phyloP scores from a whole-genome alignment of 2,329 filamentous ascomycete species.

The Aspergillus phoenicis region DNA sequence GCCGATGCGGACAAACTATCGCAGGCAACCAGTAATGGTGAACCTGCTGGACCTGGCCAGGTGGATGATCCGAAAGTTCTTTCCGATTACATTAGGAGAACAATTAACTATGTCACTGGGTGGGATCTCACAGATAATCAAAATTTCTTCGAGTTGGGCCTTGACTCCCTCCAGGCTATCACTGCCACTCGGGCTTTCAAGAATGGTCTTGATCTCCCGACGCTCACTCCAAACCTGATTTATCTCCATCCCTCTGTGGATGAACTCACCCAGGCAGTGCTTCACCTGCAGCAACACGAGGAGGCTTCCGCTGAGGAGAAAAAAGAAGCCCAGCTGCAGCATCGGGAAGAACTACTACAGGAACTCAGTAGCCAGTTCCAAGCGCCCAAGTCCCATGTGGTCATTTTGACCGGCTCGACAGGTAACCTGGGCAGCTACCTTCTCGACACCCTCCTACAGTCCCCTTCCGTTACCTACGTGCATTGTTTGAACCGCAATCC shows the following conservation, averaged over 20 bases:
- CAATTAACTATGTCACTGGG: slow-evolving; percentile 13
- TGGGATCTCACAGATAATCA: slow-evolving; percentile 15
- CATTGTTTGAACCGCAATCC: slow-evolving; percentile 30
- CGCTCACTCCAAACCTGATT: slow-evolving; percentile 23
- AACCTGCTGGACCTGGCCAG: slow-evolving; percentile 10
- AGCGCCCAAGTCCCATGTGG: slow-evolving; percentile 11
- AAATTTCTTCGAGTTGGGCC: slow-evolving; percentile 24
- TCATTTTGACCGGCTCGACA: slow-evolving; percentile 38
- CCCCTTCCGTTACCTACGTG: slow-evolving; percentile 17
- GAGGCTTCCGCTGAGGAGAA: slow-evolving; percentile 8
- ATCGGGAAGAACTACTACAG: not conserved
- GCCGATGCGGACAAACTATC: slow-evolving; percentile 13
- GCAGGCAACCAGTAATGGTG: not conserved
- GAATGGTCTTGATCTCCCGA: slow-evolving; percentile 12
- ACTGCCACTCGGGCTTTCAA: slow-evolving; percentile 17
- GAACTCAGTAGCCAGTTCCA: not conserved
- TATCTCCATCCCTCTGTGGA: slow-evolving; percentile 26
- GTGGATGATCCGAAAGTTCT: slow-evolving; percentile 14
- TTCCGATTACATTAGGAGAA: slow-evolving; percentile 10
- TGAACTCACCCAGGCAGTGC: slow-evolving; percentile 13
- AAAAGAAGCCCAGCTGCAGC: slow-evolving; percentile 8
- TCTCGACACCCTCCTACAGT: slow-evolving; percentile 14
- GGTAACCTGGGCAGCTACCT: slow-evolving; percentile 25
- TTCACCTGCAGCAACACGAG: slow-evolving; percentile 12
- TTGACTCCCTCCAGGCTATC: slow-evolving; percentile 27